Conservation (phyloP, 441 rosid genomes). For the Bruguiera hainesii region DNA sequence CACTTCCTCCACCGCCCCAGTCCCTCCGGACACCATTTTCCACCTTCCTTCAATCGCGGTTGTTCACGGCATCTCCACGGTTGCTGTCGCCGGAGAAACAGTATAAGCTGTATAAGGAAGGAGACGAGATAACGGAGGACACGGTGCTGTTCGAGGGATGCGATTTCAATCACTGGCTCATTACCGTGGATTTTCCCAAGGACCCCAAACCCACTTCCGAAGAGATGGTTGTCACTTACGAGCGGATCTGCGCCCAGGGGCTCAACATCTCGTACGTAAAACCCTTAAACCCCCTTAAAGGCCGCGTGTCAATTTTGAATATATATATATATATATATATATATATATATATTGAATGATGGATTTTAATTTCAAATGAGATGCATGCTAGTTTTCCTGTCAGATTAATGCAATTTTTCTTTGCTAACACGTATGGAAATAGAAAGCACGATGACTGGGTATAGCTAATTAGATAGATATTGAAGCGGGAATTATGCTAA, state of each 20-base stretch:
- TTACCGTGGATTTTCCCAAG: conserved; percentile 62
- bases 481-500: too few relatives aligned
- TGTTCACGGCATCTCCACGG: conserved; percentile 26
- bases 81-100: conserved; percentile 20
- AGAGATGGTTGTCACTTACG: conserved; percentile 67
- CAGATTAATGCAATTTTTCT: too few relatives aligned
- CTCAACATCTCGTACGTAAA: conserved; percentile 46
- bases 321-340: too few relatives aligned
- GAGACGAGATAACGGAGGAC: conserved; percentile 62
- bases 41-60: conserved; percentile 18
- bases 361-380: too few relatives aligned
- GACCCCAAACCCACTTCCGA: conserved; percentile 47
- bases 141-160: conserved; percentile 71
- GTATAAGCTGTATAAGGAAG: conserved; percentile 47
- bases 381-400: too few relatives aligned
- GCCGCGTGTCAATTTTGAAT: too few relatives aligned
- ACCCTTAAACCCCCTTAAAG: too few relatives aligned
- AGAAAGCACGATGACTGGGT: too few relatives aligned
- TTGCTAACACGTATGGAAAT: too few relatives aligned
- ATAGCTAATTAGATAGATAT: too few relatives aligned
- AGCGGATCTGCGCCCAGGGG: conserved; percentile 60
- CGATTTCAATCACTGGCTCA: conserved; percentile 77
- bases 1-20: background rate
- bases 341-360: too few relatives aligned
- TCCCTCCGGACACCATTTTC: background rate